A percentile compares a stretch with the other conserved stretches of the same genome.
phyloP scores from a whole-genome alignment of 805 yeast genomes.

The Myxozyma nipponensis region DNA sequence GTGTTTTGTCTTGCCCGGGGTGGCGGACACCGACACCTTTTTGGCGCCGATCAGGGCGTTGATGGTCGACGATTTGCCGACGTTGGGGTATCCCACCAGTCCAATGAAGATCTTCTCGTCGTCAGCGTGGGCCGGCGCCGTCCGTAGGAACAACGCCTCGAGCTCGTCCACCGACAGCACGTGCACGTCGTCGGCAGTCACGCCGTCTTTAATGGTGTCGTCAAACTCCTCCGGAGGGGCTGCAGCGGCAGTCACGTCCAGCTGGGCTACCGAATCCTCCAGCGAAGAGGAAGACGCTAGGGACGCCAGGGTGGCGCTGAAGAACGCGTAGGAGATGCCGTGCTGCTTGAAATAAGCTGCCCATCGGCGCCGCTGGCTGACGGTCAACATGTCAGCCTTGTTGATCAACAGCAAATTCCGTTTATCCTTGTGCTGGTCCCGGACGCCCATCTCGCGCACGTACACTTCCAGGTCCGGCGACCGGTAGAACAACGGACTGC shows the following conservation, averaged over 20 bases:
- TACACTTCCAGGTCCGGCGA: constrained; percentile 82
- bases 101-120: constrained; percentile 54
- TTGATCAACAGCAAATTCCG: constrained; percentile 80
- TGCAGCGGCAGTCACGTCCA: constrained; percentile 30
- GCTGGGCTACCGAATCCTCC: constrained; percentile 16
- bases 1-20: constrained; percentile 99
- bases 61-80: constrained; percentile 95
- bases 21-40: constrained; percentile 95
- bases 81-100: constrained; percentile 95
- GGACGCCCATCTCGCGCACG: constrained; percentile 69
- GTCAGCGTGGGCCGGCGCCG: constrained; percentile 56
- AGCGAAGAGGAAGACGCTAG: too few species aligned
- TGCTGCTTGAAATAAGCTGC: constrained; percentile 70
- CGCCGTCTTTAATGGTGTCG: constrained; percentile 23
- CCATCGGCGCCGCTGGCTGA: constrained; percentile 77
- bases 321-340: constrained; percentile 80
- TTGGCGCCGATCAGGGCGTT: constrained; percentile 95
- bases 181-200: constrained; percentile 47
- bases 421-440: constrained; percentile 43
- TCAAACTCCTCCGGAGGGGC: constrained; percentile 35
- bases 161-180: constrained; percentile 80
- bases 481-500: constrained; percentile 87
- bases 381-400: constrained; percentile 84
- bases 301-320: constrained; percentile 87
- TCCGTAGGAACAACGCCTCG: constrained; percentile 69